Evolutionary conservation across 2,329 filamentous ascomycete genomes (phyloP), one percentile per base, ranked within the genome.

Genomic region (Orbilia oligospora): DNA sequence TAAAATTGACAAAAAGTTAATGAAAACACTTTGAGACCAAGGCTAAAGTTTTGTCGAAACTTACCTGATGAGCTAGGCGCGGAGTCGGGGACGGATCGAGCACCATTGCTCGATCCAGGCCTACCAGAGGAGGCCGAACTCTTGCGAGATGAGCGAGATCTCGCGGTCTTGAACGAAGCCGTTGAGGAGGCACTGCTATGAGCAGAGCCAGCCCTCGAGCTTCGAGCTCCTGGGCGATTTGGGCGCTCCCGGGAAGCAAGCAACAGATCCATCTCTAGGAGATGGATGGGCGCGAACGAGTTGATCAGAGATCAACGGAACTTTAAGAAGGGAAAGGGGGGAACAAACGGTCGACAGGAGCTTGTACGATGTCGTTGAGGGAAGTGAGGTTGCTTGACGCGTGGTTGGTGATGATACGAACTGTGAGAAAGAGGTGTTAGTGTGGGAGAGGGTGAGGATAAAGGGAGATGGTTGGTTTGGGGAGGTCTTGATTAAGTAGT

Each of bases 141-240:
- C 24, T 36, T 20, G n/a, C 53, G 33, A 38, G 53, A 38, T 14
- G n/a, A 16, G 6, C 10, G 51, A 10, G 24, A 33, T 55, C 27
- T 55, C 16, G 27, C 51, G 10, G 51, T 55, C n/a, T 30, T 55
- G 24, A 18, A 30, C 8, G 51, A 55, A 55, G 27, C 51, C n/a
- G 14, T 55, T 27, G 51, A 55, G 1, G 51, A 55, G 12, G 8
- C 51, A 33, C 51, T 36, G 16, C 51, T 18, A 8, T 20, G 12
- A 8, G 24, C 51, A 12, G 51, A 55, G 27, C 51, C 51, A n/a
- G 51, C 51, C n/a, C 51, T 55, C 4, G 51, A 55, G 12, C 51
- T 30, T 30, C 22, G 49, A 16, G 22, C 51, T n/a, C 24, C 27
- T 33, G 51, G 24, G 27, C 49, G 49, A 1, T 30, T 16, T 30